Base-by-base conservation (phyloP, 164 flowering plant genomes). In the Chimonanthus praecox region DNA sequence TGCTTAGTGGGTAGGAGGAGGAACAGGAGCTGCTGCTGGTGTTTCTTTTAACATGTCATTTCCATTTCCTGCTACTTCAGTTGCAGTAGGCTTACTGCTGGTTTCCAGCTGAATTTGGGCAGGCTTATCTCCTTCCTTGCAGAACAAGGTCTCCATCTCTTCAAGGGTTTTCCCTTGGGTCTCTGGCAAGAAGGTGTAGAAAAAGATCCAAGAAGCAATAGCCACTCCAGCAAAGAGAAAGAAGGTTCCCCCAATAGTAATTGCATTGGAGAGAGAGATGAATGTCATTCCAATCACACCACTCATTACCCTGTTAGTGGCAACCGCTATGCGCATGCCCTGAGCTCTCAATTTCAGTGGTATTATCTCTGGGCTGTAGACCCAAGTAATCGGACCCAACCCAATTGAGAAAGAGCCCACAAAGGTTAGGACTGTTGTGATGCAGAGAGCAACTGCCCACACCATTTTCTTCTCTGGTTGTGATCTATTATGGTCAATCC, bases 311-410 rank as follows among this genome's bases (percentile, higher is more conserved):
- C n/a, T n/a, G n/a, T n/a, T n/a, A n/a, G n/a, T n/a, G n/a, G n/a
- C n/a, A n/a, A n/a, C n/a, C n/a, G n/a, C n/a, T n/a, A n/a, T n/a
- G n/a, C n/a, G n/a, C n/a, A n/a, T n/a, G n/a, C n/a, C n/a, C n/a
- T n/a, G n/a, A n/a, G n/a, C n/a, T n/a, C n/a, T n/a, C n/a, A n/a
- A n/a, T n/a, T n/a, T 78, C 80, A 88, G 65, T 45, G 92, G 94
- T 63, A 86, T 86, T 15, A 91, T 81, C 84, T 91, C 94, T 0
- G 92, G 85, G 64, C 85, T 83, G 70, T 89, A 89, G 3, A 91
- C 94, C 92, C 94, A 89, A 5, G 92, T 70, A 50, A 91, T 83
- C 7, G 96, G 96, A 0, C 96, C 96, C 83, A 87, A 7, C n/a
- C 93, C 94, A 4, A 89, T 88, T 0, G 94, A 88, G 78, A 89